Percentiles rank a stretch among this genome's conserved stretches.
Conservation (phyloP, 1,139 yeast genomes). For the Debaryomycetaceae sp. region DNA sequence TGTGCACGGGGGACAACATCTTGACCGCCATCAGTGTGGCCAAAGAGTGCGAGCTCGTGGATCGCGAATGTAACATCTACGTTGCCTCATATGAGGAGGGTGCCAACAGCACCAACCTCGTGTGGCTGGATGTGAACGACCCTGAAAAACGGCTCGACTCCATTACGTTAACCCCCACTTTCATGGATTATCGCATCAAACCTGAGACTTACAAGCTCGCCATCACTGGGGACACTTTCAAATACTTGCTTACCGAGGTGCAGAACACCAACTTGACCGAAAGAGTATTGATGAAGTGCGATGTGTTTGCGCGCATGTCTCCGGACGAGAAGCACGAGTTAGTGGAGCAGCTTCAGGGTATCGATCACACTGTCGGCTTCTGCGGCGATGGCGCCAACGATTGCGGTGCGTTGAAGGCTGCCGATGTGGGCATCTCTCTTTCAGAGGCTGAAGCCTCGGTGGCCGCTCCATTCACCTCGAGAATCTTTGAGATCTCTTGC, state of each 20-base stretch:
- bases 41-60: conserved; percentile 69
- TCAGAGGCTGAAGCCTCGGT: conserved; percentile 98
- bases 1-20: conserved; percentile 98
- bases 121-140: conserved; percentile 66
- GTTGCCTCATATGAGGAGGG: conserved; percentile 58
- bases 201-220: conserved; percentile 60
- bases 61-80: conserved; percentile 46
- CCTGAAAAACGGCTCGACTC: conserved; percentile 54
- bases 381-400: conserved; percentile 98
- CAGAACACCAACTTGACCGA: conserved; percentile 41
- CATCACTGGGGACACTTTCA: conserved; percentile 87
- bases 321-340: conserved; percentile 98
- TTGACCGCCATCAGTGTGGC: conserved; percentile 94
- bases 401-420: conserved; percentile 96
- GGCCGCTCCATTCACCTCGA: conserved; percentile 96
- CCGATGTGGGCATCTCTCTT: conserved; percentile 92
- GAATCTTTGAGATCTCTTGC: conserved; percentile 86
- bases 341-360: conserved; percentile 75
- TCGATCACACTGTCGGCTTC: conserved; percentile 92
- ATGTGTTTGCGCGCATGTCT: conserved; percentile 93
- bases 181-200: conserved; percentile 19
- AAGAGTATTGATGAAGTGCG: conserved; percentile 65
- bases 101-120: conserved; percentile 30
- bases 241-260: conserved; percentile 61
- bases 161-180: conserved; percentile 52